A percentile compares a stretch with the other conserved stretches of the same genome.
Evolutionary conservation across 202 grass and related monocot genomes (phyloP).

Genomic region (Panicum virgatum): DNA sequence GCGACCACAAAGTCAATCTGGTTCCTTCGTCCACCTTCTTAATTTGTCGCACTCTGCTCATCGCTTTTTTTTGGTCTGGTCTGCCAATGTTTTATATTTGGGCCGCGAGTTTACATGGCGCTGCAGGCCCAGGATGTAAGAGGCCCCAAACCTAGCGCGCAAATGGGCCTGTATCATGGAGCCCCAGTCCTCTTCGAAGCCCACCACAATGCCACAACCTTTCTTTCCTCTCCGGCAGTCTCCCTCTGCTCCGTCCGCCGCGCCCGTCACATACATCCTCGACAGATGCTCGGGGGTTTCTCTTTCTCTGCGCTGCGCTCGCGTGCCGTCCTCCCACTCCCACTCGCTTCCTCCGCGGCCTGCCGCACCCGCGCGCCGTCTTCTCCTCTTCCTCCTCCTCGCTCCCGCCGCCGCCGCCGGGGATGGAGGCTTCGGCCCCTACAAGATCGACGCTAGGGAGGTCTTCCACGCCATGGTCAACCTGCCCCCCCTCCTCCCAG

Average conservation of each 20-base stretch:
- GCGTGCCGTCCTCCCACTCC: conserved; percentile 5
- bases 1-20: neutral
- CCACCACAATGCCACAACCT: neutral
- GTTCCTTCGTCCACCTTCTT: neutral
- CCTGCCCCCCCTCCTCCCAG: conserved; percentile 74
- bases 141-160: neutral
- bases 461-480: conserved; percentile 91
- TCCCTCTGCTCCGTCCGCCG: neutral
- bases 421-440: conserved; percentile 60
- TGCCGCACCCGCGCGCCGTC: neutral
- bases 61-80: no score
- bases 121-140: no score
- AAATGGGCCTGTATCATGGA: accelerated
- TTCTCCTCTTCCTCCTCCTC: conserved; percentile 15
- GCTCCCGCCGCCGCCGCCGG: neutral
- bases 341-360: neutral
- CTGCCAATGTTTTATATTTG: no score
- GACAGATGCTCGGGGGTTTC: neutral
- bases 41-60: neutral
- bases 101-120: neutral
- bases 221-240: neutral
- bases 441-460: conserved; percentile 66
- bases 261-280: neutral
- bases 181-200: neutral
- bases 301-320: conserved; percentile 16